Conservation (phyloP, 148 eudicot genomes). For the Chenopodium album region DNA sequence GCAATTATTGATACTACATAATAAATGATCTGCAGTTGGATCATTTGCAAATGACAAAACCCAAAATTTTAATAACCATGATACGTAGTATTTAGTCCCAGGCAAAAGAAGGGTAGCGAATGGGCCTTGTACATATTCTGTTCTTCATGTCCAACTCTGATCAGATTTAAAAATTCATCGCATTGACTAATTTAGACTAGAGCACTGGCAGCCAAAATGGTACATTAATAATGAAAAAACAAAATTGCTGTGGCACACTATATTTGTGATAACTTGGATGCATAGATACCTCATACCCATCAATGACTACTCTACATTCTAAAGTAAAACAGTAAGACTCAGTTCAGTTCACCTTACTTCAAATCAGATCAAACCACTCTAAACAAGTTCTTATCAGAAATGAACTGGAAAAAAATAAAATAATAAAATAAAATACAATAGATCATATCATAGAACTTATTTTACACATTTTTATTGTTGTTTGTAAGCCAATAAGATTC, state of each 20-base stretch:
- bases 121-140: background rate
- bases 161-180: background rate
- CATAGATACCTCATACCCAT: background rate
- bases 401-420: too few species aligned
- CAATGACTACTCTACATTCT: background rate
- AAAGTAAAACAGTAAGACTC: too few species aligned
- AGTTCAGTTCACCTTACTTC: too few species aligned
- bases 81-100: background rate
- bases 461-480: too few species aligned
- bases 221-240: background rate
- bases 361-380: too few species aligned
- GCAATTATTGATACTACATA: background rate
- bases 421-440: too few species aligned
- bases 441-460: too few species aligned
- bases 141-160: background rate
- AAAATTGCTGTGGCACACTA: too few species aligned
- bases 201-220: background rate
- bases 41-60: background rate
- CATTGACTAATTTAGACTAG: background rate
- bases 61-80: background rate
- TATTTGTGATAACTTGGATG: background rate
- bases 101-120: background rate
- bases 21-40: background rate
- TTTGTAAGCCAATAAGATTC: too few species aligned
- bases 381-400: too few species aligned